Base-by-base conservation (phyloP, 163 green algal species). In the Botryococcus braunii region DNA sequence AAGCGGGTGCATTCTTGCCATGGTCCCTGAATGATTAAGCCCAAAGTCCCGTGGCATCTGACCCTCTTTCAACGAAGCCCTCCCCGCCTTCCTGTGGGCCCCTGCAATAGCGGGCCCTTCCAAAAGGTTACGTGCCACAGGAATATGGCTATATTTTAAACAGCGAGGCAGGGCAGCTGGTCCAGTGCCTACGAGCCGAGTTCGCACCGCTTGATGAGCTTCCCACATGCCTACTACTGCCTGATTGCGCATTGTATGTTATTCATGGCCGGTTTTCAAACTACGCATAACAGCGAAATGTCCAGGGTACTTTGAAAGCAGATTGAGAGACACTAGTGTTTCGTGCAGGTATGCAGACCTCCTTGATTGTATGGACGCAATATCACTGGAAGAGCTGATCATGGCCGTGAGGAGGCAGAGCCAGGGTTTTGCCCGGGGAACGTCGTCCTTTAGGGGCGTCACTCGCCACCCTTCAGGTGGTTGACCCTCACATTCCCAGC, bases 351-450 rank as follows among this genome's bases (percentile, higher is more conserved):
- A 96, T 74, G 56, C 40, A 0, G 85, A 90, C 47, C 82, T 97
- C 62, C 72, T 88, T 31, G 69, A 66, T 57, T 87, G 72, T 69
- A 86, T 96, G 73, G 70, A 86, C 62, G 76, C 61, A 69, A 95
- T 96, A 74, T 83, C 67, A 4, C 68, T 95, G 69, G 88, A 96
- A 63, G 91, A 96, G 75, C 81, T 97, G 46, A 87, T 96, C 70
- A 97, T 96, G 87, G 85, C 89, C 4, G 83, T 95, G 39, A 74
- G 90, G 17, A 63, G 90, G 0, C 83, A 93, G 71, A 80, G 63
- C 71, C 87, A 96, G 82, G 90, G 90, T 52, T 96, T 96, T 77
- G 90, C 83, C 31, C 74, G 90, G 35, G 90, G 90, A 39, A 86
- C 79, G 58, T 91, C 80, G 27, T 73, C 74, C 59, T 95, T 84